These are phyloP conservation scores for Ogataea methylovora DNA, from an alignment of 805 yeast genomes.

Conservation along the genomic window DNA sequence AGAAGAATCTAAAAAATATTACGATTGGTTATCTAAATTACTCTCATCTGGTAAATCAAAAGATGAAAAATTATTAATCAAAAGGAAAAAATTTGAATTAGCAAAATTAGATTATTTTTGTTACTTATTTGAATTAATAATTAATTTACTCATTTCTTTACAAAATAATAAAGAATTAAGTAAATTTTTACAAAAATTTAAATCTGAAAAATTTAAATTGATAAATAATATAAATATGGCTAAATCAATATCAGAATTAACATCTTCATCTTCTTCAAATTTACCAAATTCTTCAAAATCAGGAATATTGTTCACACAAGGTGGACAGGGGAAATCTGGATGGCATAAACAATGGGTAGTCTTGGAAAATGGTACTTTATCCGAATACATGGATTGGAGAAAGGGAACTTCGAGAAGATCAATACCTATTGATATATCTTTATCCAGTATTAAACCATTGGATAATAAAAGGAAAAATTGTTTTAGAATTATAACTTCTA, in stretches of 20 bases:
- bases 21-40: constrained; percentile 27
- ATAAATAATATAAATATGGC: constrained; percentile 13
- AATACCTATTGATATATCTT: constrained; percentile 62
- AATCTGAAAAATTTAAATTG: constrained; percentile 10
- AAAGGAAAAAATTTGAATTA: constrained; percentile 21
- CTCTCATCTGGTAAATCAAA: constrained; percentile 25
- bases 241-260: neutral
- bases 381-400: constrained; percentile 78
- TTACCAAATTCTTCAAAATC: constrained; percentile 11
- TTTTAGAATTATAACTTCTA: constrained; percentile 69
- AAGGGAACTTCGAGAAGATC: constrained; percentile 53
- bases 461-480: constrained; percentile 43
- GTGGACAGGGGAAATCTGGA: constrained; percentile 54
- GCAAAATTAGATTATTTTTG: constrained; percentile 24
- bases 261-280: constrained; percentile 1
- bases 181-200: constrained; percentile 6
- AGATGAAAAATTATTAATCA: constrained; percentile 25
- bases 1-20: constrained; percentile 28
- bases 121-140: constrained; percentile 18
- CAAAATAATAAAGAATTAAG: constrained; percentile 5
- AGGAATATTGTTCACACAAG: constrained; percentile 50
- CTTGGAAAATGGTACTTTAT: constrained; percentile 55
- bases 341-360: constrained; percentile 93
- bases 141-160: neutral
- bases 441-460: constrained; percentile 52